Evolutionary conservation across 768 basidiomycete genomes (phyloP).

Genomic region (Rhodotorula toruloides): DNA sequence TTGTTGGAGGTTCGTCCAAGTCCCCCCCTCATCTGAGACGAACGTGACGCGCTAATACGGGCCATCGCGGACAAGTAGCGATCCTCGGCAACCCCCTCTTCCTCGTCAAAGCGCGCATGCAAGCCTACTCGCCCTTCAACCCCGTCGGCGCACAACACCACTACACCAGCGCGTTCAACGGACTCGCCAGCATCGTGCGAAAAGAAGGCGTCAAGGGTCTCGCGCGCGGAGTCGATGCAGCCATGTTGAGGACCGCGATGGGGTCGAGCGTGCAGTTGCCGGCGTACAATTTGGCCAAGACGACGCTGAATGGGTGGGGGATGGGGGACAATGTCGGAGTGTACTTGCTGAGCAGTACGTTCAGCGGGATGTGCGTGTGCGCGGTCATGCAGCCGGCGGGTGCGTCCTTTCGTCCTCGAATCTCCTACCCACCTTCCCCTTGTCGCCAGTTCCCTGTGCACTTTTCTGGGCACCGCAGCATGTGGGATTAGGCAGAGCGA

Average conservation of each 20-base stretch:
- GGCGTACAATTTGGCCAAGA: slow-evolving; percentile 90
- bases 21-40: neutral
- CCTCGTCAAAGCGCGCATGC: slow-evolving; percentile 95
- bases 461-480: too few relatives aligned
- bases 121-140: slow-evolving; percentile 90
- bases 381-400: slow-evolving; percentile 84
- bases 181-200: slow-evolving; percentile 69
- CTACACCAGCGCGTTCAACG: slow-evolving; percentile 79
- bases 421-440: too few relatives aligned
- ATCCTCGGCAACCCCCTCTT: slow-evolving; percentile 81
- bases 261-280: slow-evolving; percentile 94
- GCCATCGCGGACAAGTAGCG: slow-evolving; percentile 41
- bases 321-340: slow-evolving; percentile 77
- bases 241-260: slow-evolving; percentile 88
- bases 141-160: slow-evolving; percentile 92
- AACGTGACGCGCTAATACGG: too few relatives aligned
- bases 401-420: slow-evolving; percentile 47
- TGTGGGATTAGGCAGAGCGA: too few relatives aligned
- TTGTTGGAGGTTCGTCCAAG: slow-evolving; percentile 68
- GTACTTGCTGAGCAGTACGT: slow-evolving; percentile 76
- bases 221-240: slow-evolving; percentile 84
- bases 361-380: slow-evolving; percentile 80
- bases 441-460: too few relatives aligned
- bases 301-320: slow-evolving; percentile 62
- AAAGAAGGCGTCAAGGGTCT: slow-evolving; percentile 75